Percentiles rank a stretch among this genome's conserved stretches.
Conservation (phyloP, 2,329 filamentous ascomycete species). For the Coniochaeta sp. region DNA sequence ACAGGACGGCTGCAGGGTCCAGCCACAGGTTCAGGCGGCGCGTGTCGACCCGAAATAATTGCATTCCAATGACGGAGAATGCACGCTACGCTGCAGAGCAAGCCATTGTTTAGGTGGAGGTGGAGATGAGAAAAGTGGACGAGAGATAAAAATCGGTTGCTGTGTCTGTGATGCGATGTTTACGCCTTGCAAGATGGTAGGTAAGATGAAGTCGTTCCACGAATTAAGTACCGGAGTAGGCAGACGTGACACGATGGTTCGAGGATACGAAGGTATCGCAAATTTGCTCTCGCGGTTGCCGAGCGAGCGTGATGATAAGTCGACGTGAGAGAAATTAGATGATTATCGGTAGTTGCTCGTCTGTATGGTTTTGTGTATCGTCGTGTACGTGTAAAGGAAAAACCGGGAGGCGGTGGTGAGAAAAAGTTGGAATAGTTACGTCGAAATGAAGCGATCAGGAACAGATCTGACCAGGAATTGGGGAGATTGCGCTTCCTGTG, state of each 20-base stretch:
- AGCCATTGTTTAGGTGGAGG: neutral
- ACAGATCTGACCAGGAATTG: neutral
- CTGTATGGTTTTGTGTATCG: neutral
- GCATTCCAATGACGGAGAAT: conserved; percentile 1
- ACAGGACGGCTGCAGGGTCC: conserved; percentile 1
- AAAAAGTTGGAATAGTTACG: conserved; percentile 1
- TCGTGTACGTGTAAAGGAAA: neutral
- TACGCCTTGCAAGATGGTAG: too few relatives aligned
- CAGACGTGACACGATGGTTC: neutral
- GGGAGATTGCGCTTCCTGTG: neutral
- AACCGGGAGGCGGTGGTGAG: neutral
- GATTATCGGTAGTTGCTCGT: conserved; percentile 1
- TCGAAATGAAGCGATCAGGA: neutral
- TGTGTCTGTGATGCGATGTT: neutral
- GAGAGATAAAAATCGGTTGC: neutral
- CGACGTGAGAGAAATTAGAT: neutral
- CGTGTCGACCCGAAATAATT: neutral
- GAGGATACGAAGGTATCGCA: neutral
- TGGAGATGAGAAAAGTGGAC: conserved; percentile 1
- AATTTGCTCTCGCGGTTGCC: neutral
- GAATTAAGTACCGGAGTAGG: neutral
- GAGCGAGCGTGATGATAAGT: neutral
- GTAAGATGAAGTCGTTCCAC: neutral
- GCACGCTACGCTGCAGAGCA: neutral
- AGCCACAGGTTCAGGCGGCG: neutral